Evolutionary conservation across 2,329 filamentous ascomycete genomes (phyloP).

Genomic region (Ceratocystis eucalypticola): DNA sequence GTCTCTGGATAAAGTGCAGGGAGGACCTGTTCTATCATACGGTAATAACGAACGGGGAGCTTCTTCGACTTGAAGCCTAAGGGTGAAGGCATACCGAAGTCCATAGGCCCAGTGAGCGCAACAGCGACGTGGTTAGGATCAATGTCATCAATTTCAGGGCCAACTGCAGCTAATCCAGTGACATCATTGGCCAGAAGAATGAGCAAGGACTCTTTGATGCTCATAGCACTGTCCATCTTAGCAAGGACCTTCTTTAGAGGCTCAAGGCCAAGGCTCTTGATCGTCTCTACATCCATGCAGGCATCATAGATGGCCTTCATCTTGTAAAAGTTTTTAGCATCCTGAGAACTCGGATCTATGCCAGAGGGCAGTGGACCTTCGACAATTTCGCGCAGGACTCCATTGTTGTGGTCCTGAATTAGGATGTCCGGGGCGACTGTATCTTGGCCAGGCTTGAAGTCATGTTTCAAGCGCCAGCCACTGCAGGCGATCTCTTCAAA

Average conservation of each 20-base stretch:
- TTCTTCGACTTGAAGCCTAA: constrained; percentile 44
- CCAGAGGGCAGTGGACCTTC: constrained; percentile 41
- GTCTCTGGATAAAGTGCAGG: constrained; percentile 26
- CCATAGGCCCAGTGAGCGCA: constrained; percentile 31
- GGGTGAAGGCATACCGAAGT: constrained; percentile 47
- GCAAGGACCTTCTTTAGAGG: constrained; percentile 45
- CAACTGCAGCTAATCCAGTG: constrained; percentile 28
- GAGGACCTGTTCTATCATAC: constrained; percentile 22
- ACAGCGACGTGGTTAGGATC: constrained; percentile 29
- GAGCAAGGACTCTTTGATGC: constrained; percentile 31
- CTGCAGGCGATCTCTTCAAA: constrained; percentile 57
- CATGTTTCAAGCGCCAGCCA: constrained; percentile 50
- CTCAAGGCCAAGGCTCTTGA: constrained; percentile 40
- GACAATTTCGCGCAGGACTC: constrained; percentile 47
- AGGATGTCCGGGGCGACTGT: constrained; percentile 46
- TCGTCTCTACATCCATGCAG: constrained; percentile 48
- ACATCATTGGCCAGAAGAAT: constrained; percentile 36
- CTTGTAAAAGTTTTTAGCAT: constrained; percentile 52
- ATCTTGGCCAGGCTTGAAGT: constrained; percentile 50
- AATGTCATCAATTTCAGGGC: constrained; percentile 32
- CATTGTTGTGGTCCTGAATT: constrained; percentile 47
- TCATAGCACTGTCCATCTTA: constrained; percentile 29
- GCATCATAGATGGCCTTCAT: constrained; percentile 50
- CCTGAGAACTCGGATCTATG: constrained; percentile 27
- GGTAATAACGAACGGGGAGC: constrained; percentile 37